Evolutionary conservation across 2,329 filamentous ascomycete species (phyloP), one percentile per base, ranked within the genome.

Genomic region (Emericellopsis cladophorae): DNA sequence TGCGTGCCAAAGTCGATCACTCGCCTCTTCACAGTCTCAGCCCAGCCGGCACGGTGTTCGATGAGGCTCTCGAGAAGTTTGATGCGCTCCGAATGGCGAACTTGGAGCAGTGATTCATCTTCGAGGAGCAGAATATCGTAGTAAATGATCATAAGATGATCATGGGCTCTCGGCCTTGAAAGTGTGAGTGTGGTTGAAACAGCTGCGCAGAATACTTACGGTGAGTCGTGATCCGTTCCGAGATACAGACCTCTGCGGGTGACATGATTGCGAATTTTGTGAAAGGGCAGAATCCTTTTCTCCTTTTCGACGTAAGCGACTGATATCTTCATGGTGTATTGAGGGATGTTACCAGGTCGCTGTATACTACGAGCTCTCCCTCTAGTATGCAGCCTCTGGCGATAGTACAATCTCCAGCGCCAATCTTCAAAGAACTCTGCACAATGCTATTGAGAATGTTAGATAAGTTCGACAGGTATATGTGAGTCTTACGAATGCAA

Each of bases 261-360:
- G 22, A 95, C 74, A 51, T 93, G 82, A 49, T 86, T 89, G 36
- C 87, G 74, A 44, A 95, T 81, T 50, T 86, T 84, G 49, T 92
- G 78, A 49, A 95, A 95, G 1, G 79, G 78, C 35, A 87, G 61
- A 4, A 93, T 77, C 31, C 67, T 72, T 18, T 71, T 60, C 35
- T 81, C 67, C 59, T 75, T 37, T 18, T 6, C 9, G 32, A 18
- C 36, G 35, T 59, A 31, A 58, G 49, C 32, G 24, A 16, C 11
- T 4, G 11, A n/a, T 29, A 4, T 8, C 6, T 21, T 41, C 23
- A 9, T 22, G 32, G 42, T 7, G 10, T 14, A 5, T 22, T 15
- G 14, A 26, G 15, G 31, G 14, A 4, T 49, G 58, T 37, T 53
- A 70, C 70, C 50, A 67, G 63, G 40, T 86, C 79, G 53, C 75